Base-by-base conservation (phyloP, 257 asterid genomes). In the Salvia splendens region DNA sequence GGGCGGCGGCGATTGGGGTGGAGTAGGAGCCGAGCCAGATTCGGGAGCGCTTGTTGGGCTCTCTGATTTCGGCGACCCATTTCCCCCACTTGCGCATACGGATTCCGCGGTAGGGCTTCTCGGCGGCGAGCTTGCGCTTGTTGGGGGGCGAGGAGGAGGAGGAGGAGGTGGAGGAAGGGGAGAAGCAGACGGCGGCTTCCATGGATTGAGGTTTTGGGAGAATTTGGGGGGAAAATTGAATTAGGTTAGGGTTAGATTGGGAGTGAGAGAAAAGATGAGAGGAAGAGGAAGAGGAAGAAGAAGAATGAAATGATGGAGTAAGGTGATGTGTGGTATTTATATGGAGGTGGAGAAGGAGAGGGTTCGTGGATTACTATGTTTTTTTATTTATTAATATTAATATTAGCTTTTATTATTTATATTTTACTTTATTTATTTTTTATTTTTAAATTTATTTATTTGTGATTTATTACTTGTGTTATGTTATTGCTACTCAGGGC, bases 21-120 rank as follows among this genome's bases (percentile, higher is more conserved):
- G 79, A 75, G 68, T 81, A 81, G 76, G 86, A 81, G 49, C 80
- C 80, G 64, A 77, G 82, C 82, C 85, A 80, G 79, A 80, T 80
- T 53, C 85, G 64, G 12, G 85, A 73, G 33, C 85, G 56, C 65
- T 80, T 80, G 74, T 80, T 80, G 24, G 85, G 85, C 70, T 80
- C 85, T 28, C 85, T 32, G 4, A 80, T 54, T 46, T 77, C 82
- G 50, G 85, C 85, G 24, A 80, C 85, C 85, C 85, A 80, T 42
- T 80, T 80, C 0, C 85, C 85, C 85, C 85, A 80, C 85, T 80
- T 80, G 46, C 85, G 48, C 85, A 80, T 80, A 69, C 85, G 60
- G 38, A 80, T 80, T 1, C 85, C 85, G 12, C 82, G 24, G 72
- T 81, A 81, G 54, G 81, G 85, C 36, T 81, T 77, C 6, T 67